Base-by-base conservation (phyloP, 768 basidiomycete genomes). In the Porphyrellus cyaneotinctus region DNA sequence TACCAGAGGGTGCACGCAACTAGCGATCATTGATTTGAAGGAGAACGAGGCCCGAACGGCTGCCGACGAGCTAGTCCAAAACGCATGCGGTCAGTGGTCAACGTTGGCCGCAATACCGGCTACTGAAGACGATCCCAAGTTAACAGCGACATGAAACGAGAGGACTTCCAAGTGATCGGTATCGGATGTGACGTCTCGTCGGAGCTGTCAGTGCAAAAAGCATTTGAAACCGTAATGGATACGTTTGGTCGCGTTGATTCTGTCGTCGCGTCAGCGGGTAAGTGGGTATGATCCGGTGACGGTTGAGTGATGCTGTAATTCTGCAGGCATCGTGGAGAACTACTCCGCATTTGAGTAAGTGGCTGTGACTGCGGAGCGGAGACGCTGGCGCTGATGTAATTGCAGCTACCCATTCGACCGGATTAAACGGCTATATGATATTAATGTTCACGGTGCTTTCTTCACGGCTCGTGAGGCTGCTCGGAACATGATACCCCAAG, bases 381-480 rank as follows among this genome's bases (percentile, higher is more conserved):
- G 12, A 23, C n/a, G 26, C 20, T 42, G 26, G 46, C 20, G 48
- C 66, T 64, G 32, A 61, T 3, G 8, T 17, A 15, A 46, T 42
- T n/a, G 36, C 44, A 90, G 88, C 42, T 93, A 97, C 73, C 95
- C 95, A 3, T 81, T 84, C 47, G 87, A 92, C 56, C 85, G 88
- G 47, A 83, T 92, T 62, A 86, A 85, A 68, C 81, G 83, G 50
- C 74, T 98, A 50, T 90, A 87, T 66, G 91, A 93, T 63, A 83
- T 97, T 75, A 97, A 97, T 64, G 89, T 97, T 38, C 91, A 97
- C 67, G 95, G 94, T 50, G 83, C 84, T 14, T 95, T 91, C 75
- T 95, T 87, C 74, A 95, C 93, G n/a, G 95, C 95, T 11, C 85
- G 95, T 24, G 94, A 97, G 70, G 95, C 90, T 2, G 95, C 94